Evolutionary conservation across 169 alveolate genomes (phyloP).

Genomic region (Cryptosporidium meleagridis): DNA sequence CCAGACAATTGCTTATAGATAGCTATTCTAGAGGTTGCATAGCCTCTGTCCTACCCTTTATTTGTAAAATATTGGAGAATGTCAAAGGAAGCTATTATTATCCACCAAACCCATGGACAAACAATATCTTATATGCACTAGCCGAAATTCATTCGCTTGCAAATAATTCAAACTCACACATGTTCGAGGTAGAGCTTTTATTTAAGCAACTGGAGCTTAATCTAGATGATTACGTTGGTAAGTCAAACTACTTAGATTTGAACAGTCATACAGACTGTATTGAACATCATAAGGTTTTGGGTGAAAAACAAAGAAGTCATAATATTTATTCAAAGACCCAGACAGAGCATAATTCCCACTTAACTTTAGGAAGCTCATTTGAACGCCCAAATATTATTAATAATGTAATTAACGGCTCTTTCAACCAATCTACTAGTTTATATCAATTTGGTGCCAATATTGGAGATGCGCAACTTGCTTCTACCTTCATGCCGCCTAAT

Average conservation of each 20-base stretch:
- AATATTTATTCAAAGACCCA: conserved; percentile 29
- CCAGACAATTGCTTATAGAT: conserved; percentile 86
- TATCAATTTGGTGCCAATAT: not conserved
- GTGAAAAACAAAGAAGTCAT: conserved; percentile 54
- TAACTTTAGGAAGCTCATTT: conserved; percentile 14
- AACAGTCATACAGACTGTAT: conserved; percentile 31
- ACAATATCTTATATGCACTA: conserved; percentile 84
- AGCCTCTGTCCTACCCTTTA: conserved; percentile 89
- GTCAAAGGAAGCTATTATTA: conserved; percentile 84
- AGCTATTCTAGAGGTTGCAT: conserved; percentile 84
- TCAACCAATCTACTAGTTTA: not conserved
- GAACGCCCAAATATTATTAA: conserved; percentile 40
- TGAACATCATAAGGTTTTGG: conserved; percentile 17
- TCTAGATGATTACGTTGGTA: conserved; percentile 67
- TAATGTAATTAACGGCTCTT: conserved; percentile 16
- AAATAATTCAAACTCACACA: conserved; percentile 83
- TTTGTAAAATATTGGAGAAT: conserved; percentile 86
- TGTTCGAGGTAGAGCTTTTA: conserved; percentile 91
- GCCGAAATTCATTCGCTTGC: conserved; percentile 87
- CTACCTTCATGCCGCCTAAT: conserved; percentile 64
- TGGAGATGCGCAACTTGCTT: conserved; percentile 46
- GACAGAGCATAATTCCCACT: conserved; percentile 8
- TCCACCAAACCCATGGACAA: conserved; percentile 95
- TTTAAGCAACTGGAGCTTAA: conserved; percentile 84
- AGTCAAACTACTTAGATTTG: conserved; percentile 19